phyloP scores from a whole-genome alignment of 495 filamentous ascomycete genomes.

The Penicillium angulare region DNA sequence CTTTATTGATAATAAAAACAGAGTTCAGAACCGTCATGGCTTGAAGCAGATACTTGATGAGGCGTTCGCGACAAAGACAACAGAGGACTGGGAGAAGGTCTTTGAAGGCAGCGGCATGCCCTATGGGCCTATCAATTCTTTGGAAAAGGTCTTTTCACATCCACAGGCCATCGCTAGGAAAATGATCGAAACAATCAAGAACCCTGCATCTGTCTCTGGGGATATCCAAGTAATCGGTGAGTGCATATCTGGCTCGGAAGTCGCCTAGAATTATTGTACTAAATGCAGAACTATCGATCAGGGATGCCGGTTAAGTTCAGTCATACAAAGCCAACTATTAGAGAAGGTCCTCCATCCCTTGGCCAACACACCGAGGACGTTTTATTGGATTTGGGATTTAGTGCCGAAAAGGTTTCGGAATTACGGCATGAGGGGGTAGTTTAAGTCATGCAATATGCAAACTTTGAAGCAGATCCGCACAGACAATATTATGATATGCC shows the following conservation, averaged over 20 bases:
- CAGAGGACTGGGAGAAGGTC: conserved; percentile 70
- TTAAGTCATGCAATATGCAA: neutral
- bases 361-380: neutral
- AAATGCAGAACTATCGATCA: neutral
- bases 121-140: conserved; percentile 74
- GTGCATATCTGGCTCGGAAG: neutral
- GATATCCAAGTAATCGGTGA: conserved; percentile 19
- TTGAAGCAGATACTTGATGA: conserved; percentile 66
- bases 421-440: no score
- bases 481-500: neutral
- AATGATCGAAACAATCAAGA: conserved; percentile 23
- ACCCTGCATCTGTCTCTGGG: conserved; percentile 10
- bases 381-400: neutral
- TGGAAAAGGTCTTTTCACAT: conserved; percentile 26
- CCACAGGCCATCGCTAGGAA: conserved; percentile 22
- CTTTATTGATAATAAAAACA: conserved; percentile 65
- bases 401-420: no score
- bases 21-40: conserved; percentile 66
- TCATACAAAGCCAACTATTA: neutral
- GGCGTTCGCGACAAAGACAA: conserved; percentile 65
- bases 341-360: neutral
- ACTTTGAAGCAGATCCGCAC: neutral
- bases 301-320: neutral
- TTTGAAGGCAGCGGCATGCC: conserved; percentile 84
- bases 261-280: neutral